Base-by-base conservation (phyloP, 83 land plant genomes). In the Picea abies region DNA sequence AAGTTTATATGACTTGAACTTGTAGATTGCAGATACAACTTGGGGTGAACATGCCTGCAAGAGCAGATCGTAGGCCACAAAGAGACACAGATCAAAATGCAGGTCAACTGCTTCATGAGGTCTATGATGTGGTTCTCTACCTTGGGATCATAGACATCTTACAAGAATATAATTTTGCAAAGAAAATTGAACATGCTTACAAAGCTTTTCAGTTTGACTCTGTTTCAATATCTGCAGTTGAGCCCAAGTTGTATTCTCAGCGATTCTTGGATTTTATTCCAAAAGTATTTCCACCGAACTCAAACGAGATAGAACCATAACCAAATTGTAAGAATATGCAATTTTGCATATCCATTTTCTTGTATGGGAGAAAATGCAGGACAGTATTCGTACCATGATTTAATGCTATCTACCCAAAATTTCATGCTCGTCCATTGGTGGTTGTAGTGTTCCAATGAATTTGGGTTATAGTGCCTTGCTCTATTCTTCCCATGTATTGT, bases 171-270 rank as follows among this genome's bases (percentile, higher is more conserved):
- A 92, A 96, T 88, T 85, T 95, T 83, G 83, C 76, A 32, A 96
- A 96, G 90, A 90, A 91, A 83, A 81, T 96, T 76, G 99, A 96
- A 86, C 99, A 96, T 84, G 97, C 99, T 17, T 91, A 89, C 83
- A 96, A 96, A 85, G 89, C 99, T 25, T 79, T 95, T 65, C 99
- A 96, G 80, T 96, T 94, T 76, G 97, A 96, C 88, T 90, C 99
- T 0, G 25, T 90, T 60, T 93, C 96, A 69, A 96, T 96, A 73
- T 96, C 99, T 44, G 97, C 93, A 3, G 99, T 96, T 19, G 97
- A 96, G 61, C 99, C 99, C 5, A 86, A 79, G 81, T 82, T 93
- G 83, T 96, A 96, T 72, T 88, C 97, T 11, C 47, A 87, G 63
- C 91, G 99, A 32, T 96, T 96, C 84, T 83, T 93, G 76, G 82